These are phyloP conservation scores for Xylaria nigripes DNA, from an alignment of 495 filamentous ascomycete species.

Conservation along the genomic window DNA sequence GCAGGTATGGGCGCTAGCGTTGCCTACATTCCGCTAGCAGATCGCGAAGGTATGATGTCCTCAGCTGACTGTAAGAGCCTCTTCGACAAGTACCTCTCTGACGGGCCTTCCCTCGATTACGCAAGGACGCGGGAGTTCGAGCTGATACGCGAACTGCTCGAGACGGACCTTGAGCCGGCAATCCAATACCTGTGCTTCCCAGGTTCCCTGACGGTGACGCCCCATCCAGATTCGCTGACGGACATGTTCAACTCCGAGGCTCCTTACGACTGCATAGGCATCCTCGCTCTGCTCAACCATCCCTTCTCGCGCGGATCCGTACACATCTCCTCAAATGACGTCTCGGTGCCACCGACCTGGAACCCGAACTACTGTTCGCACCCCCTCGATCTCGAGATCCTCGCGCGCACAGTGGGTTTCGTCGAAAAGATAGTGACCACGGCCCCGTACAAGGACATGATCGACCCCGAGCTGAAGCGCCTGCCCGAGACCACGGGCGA, in stretches of 20 bases:
- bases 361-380: conserved; percentile 49
- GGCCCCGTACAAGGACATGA: conserved; percentile 28
- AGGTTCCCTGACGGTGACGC: conserved; percentile 25
- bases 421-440: conserved; percentile 37
- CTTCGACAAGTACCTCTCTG: conserved; percentile 20
- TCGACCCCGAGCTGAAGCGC: conserved; percentile 27
- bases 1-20: conserved; percentile 33
- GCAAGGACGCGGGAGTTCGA: conserved; percentile 18
- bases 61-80: conserved; percentile 20
- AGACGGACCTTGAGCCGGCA: conserved; percentile 20
- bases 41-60: conserved; percentile 28
- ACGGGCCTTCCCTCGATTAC: not conserved
- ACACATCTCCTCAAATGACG: conserved; percentile 41
- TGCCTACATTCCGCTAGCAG: conserved; percentile 35
- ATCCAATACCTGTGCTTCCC: conserved; percentile 37
- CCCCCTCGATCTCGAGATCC: conserved; percentile 44
- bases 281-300: conserved; percentile 37
- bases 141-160: conserved; percentile 25
- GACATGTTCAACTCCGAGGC: conserved; percentile 25
- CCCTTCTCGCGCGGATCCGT: conserved; percentile 51
- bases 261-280: conserved; percentile 34
- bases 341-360: conserved; percentile 32
- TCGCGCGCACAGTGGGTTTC: conserved; percentile 38
- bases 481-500: conserved; percentile 18
- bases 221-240: conserved; percentile 25